These are phyloP conservation scores for Hansenula lynferdii DNA, from an alignment of 1,139 yeast species.

Conservation along the genomic window DNA sequence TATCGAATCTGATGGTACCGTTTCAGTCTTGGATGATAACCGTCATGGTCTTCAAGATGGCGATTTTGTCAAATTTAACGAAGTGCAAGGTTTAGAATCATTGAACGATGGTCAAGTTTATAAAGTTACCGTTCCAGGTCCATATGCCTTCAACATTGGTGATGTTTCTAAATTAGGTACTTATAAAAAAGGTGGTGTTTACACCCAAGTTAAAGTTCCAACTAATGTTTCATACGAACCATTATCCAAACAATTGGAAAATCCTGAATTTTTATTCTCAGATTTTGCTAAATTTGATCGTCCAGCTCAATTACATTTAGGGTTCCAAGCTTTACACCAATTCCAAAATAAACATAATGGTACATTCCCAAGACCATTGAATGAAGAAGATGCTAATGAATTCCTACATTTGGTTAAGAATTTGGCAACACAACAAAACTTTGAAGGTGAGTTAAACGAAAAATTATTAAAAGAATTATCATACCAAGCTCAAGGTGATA, in stretches of 20 bases:
- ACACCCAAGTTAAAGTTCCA: conserved; percentile 91
- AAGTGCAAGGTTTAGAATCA: conserved; percentile 62
- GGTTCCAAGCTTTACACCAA: conserved; percentile 83
- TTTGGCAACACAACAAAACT: conserved; percentile 42
- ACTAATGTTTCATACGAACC: conserved; percentile 55
- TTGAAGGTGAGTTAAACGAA: conserved; percentile 52
- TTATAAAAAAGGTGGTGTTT: conserved; percentile 81
- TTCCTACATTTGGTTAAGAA: conserved; percentile 56
- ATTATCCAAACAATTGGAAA: conserved; percentile 54
- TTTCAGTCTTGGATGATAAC: conserved; percentile 85
- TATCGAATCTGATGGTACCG: conserved; percentile 85
- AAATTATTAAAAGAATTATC: conserved; percentile 67
- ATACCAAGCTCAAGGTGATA: conserved; percentile 85
- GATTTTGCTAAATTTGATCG: conserved; percentile 95
- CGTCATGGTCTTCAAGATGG: conserved; percentile 96
- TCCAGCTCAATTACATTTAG: conserved; percentile 85
- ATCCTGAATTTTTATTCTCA: conserved; percentile 78
- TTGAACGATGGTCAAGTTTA: conserved; percentile 70
- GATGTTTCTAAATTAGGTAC: conserved; percentile 48
- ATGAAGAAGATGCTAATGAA: conserved; percentile 71
- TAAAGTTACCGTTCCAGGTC: conserved; percentile 85
- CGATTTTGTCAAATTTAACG: conserved; percentile 82
- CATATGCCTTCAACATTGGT: conserved; percentile 80
- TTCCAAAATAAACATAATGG: conserved; percentile 55
- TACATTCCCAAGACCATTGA: conserved; percentile 70